A percentile compares a stretch with the other conserved stretches of the same genome.
Conservation (phyloP, 108 stramenopile species). For the Cyclotella choctawhatcheeana region DNA sequence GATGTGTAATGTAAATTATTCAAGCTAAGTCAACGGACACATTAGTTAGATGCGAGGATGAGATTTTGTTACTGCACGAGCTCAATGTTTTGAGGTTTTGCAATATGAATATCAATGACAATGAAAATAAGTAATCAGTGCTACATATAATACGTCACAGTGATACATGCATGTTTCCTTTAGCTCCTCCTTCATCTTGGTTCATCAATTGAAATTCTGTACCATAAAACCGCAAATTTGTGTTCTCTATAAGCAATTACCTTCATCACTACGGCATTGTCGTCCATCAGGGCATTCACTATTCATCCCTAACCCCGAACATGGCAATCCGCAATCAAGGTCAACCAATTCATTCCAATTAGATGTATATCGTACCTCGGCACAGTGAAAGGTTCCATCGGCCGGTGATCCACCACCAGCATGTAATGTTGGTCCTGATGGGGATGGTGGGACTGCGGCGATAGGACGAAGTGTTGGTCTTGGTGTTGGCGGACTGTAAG, state of each 20-base stretch:
- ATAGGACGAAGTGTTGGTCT: constrained; percentile 14
- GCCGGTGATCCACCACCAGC: background rate
- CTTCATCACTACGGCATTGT: constrained; percentile 26
- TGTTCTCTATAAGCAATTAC: background rate
- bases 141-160: no score
- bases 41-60: no score
- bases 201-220: no score
- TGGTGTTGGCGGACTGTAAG: constrained; percentile 5
- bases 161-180: no score
- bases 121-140: no score
- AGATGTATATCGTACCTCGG: constrained; percentile 26
- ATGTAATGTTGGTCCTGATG: background rate
- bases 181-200: no score
- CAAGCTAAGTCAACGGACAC: no score
- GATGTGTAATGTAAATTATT: no score
- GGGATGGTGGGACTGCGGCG: background rate
- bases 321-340: constrained; percentile 35
- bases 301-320: constrained; percentile 29
- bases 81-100: no score
- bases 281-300: constrained; percentile 36
- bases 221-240: no score
- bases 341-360: constrained; percentile 52
- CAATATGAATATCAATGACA: no score
- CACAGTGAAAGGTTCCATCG: constrained; percentile 33
- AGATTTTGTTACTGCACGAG: no score